Conservation (phyloP, 2,329 filamentous ascomycete genomes). For the Cercospora sp. region DNA sequence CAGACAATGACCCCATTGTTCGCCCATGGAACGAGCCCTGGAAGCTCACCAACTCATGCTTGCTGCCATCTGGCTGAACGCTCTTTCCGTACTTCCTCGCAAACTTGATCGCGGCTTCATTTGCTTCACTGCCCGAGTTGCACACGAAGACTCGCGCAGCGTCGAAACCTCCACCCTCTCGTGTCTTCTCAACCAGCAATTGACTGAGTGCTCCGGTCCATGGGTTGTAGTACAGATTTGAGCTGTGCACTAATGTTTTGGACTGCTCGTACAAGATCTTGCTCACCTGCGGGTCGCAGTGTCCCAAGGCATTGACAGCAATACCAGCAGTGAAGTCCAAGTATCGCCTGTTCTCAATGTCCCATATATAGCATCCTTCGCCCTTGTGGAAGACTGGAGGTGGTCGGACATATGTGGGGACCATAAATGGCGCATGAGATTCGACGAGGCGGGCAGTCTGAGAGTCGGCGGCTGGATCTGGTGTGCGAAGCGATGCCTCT, state of each 20-base stretch:
- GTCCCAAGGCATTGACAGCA: slow-evolving; percentile 88
- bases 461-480: slow-evolving; percentile 73
- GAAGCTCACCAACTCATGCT: slow-evolving; percentile 88
- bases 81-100: slow-evolving; percentile 82
- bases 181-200: slow-evolving; percentile 77
- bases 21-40: slow-evolving; percentile 91
- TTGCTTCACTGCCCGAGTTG: slow-evolving; percentile 95
- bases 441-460: slow-evolving; percentile 72
- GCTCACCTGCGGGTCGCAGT: slow-evolving; percentile 78
- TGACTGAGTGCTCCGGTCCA: slow-evolving; percentile 91
- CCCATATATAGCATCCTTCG: slow-evolving; percentile 83
- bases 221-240: slow-evolving; percentile 95
- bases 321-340: slow-evolving; percentile 96
- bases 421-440: slow-evolving; percentile 83
- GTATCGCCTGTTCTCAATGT: slow-evolving; percentile 84
- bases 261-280: slow-evolving; percentile 67
- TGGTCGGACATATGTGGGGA: slow-evolving; percentile 90
- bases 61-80: slow-evolving; percentile 46
- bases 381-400: slow-evolving; percentile 87
- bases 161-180: slow-evolving; percentile 77
- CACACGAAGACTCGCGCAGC: slow-evolving; percentile 82
- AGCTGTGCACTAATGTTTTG: slow-evolving; percentile 80
- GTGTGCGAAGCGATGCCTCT: slow-evolving; percentile 59
- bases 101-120: slow-evolving; percentile 97
- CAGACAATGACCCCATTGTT: slow-evolving; percentile 92